Percentiles rank a stretch among this genome's conserved stretches.
These are phyloP conservation scores for Cadophora malorum DNA, from an alignment of 2,329 filamentous ascomycete species.

Conservation along the genomic window DNA sequence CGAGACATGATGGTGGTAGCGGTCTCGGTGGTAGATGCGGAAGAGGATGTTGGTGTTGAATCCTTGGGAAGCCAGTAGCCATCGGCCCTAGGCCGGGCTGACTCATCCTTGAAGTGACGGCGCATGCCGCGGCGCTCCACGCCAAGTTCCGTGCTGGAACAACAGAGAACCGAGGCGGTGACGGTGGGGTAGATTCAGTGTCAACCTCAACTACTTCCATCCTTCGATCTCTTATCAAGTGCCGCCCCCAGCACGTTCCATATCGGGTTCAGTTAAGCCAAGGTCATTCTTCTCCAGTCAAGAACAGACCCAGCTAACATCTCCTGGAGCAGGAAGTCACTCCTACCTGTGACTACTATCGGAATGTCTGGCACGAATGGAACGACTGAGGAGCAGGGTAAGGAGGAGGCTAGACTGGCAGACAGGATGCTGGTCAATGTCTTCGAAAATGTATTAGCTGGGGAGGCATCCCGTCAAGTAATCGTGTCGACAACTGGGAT, in stretches of 20 bases:
- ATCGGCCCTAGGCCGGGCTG: too few relatives aligned
- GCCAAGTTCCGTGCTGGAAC: too few relatives aligned
- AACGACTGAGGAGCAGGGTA: slow-evolving; percentile 3
- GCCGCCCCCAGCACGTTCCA: background rate
- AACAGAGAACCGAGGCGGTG: too few relatives aligned
- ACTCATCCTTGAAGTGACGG: too few relatives aligned
- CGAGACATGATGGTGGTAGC: too few relatives aligned
- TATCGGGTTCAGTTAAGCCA: background rate
- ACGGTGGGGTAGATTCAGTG: too few relatives aligned
- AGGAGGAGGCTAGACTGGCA: background rate
- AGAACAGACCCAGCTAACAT: background rate
- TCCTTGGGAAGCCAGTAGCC: too few relatives aligned
- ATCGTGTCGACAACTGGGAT: background rate
- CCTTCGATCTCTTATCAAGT: too few relatives aligned
- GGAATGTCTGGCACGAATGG: background rate
- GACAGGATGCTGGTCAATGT: background rate
- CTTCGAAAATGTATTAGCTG: background rate
- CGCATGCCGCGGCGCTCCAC: too few relatives aligned
- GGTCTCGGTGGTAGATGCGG: too few relatives aligned
- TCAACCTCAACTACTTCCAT: too few relatives aligned
- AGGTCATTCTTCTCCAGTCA: background rate
- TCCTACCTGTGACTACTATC: background rate
- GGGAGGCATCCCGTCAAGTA: background rate
- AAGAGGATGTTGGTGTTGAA: too few relatives aligned
- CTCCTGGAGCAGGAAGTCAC: background rate